Base-by-base conservation (phyloP, 2,329 filamentous ascomycete species). In the Trematosphaeria pertusa region DNA sequence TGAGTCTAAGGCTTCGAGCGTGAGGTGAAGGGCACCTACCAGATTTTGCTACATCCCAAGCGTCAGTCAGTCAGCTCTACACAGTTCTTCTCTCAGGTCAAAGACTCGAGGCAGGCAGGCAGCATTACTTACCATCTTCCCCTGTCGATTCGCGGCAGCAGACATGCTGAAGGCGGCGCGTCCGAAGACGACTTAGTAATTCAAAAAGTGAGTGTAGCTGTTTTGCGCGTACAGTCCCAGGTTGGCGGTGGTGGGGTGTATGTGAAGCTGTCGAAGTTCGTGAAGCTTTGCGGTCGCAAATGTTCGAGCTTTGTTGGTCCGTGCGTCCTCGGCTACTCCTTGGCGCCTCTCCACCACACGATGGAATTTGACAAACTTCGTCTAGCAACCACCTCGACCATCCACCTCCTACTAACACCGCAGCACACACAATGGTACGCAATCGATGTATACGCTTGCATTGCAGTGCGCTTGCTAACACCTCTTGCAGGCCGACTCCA, bases 101-200 rank as follows among this genome's bases (percentile, higher is more conserved):
- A 60, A 58, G 59, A 60, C 44, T 56, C 50, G 73, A 72, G 72
- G 48, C 14, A 62, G 50, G 47, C 61, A 65, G 62, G 65, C 57
- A 57, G 62, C 55, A 52, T 53, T 53, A 86, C 90, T 83, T 81
- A 97, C 94, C 94, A 99, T 97, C 84, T 99, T 97, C 78, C 94
- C 94, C 78, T 97, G 92, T 78, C 96, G 96, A 84, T 96, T 93
- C 31, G 70, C 64, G 40, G 74, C 70, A 48, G 73, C 71, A 47
- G 64, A 61, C 77, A 79, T 80, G 59, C 31, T 71, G 59, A 46
- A 50, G 46, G 41, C 37, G 59, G 59, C 60, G 74, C 75, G 72
- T 72, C 70, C 71, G 65, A 71, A 65, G 73, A 74, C 75, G 71
- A 67, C 71, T 74, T 69, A 37, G 17, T 17, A 26, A 8, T 24